phyloP scores from a whole-genome alignment of 2,329 filamentous ascomycete genomes.

The Dactylellina cionopaga region DNA sequence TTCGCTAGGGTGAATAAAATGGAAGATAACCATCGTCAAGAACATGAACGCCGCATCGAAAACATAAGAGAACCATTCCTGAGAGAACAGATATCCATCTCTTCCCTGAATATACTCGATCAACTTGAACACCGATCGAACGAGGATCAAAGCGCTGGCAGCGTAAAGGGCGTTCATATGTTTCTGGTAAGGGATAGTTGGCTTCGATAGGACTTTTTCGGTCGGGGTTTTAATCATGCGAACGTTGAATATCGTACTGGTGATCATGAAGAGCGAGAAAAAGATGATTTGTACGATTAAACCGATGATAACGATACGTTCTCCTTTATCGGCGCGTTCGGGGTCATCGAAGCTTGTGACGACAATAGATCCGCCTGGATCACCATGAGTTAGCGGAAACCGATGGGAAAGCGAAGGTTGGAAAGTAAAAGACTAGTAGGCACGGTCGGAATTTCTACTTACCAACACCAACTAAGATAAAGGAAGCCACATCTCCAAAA shows the following conservation, averaged over 20 bases:
- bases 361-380: slow-evolving; percentile 10
- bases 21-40: slow-evolving; percentile 61
- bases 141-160: slow-evolving; percentile 63
- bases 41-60: slow-evolving; percentile 65
- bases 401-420: not conserved
- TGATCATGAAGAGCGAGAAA: slow-evolving; percentile 68
- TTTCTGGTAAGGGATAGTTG: slow-evolving; percentile 1
- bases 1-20: slow-evolving; percentile 59
- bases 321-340: slow-evolving; percentile 60
- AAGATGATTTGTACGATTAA: slow-evolving; percentile 69
- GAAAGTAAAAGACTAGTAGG: not conserved
- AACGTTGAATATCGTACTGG: slow-evolving; percentile 65
- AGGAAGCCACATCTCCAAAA: slow-evolving; percentile 63
- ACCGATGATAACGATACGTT: slow-evolving; percentile 67
- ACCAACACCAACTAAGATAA: slow-evolving; percentile 7
- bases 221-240: slow-evolving; percentile 6
- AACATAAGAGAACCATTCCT: slow-evolving; percentile 64
- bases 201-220: not conserved
- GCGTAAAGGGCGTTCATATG: slow-evolving; percentile 62
- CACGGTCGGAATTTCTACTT: not conserved
- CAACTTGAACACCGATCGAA: slow-evolving; percentile 65
- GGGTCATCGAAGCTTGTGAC: slow-evolving; percentile 52
- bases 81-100: slow-evolving; percentile 62
- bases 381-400: not conserved
- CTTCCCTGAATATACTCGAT: slow-evolving; percentile 64